Evolutionary conservation across 2,329 filamentous ascomycete genomes (phyloP).

Genomic region (Neocatenulostroma microsporum): DNA sequence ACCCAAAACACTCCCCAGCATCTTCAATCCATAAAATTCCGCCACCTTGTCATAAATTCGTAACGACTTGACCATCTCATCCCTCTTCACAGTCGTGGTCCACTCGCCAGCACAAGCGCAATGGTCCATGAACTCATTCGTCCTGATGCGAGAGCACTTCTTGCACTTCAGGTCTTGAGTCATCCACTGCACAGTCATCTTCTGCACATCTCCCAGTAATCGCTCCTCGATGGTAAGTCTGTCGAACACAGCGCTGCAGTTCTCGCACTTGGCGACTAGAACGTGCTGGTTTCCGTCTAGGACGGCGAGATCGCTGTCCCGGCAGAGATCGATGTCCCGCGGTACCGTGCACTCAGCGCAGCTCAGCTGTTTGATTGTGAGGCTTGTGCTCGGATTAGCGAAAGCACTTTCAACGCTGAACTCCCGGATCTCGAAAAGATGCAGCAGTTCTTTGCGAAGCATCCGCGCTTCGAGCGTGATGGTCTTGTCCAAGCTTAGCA

Average conservation of each 20-base stretch:
- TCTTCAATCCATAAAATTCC: slow-evolving; percentile 55
- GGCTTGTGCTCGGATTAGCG: slow-evolving; percentile 68
- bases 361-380: slow-evolving; percentile 67
- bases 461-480: slow-evolving; percentile 82
- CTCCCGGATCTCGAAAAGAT: slow-evolving; percentile 88
- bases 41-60: slow-evolving; percentile 67
- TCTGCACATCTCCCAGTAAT: slow-evolving; percentile 69
- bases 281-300: slow-evolving; percentile 11
- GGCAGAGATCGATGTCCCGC: slow-evolving; percentile 83
- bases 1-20: slow-evolving; percentile 6
- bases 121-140: slow-evolving; percentile 95
- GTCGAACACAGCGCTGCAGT: slow-evolving; percentile 69
- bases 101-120: slow-evolving; percentile 87
- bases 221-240: slow-evolving; percentile 76
- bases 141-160: slow-evolving; percentile 57
- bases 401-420: slow-evolving; percentile 86
- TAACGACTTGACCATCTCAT: slow-evolving; percentile 58
- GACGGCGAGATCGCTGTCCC: slow-evolving; percentile 73
- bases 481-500: slow-evolving; percentile 82
- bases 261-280: slow-evolving; percentile 49
- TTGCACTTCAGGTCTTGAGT: slow-evolving; percentile 86
- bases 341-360: slow-evolving; percentile 88
- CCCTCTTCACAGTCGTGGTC: slow-evolving; percentile 61
- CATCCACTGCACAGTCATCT: slow-evolving; percentile 68
- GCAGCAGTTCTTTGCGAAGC: slow-evolving; percentile 78